Base-by-base conservation (phyloP, 179 eudicot genomes). In the Camellia oleifera region DNA sequence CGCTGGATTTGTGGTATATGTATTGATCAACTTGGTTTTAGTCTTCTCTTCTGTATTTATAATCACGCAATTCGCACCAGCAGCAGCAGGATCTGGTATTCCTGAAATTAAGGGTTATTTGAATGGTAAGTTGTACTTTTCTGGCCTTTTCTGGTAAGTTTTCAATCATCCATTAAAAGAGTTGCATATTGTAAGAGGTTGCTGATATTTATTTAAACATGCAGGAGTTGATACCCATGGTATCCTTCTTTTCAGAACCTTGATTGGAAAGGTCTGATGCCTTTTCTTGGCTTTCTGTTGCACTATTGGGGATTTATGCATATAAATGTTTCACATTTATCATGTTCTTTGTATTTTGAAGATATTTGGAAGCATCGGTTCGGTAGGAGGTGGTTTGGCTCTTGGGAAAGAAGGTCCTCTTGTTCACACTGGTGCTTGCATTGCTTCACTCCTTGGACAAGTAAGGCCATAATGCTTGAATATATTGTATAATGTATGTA, bases 331-430 rank as follows among this genome's bases (percentile, higher is more conserved):
- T 74, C 54, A 64, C 5, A 13, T 48, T 46, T 6, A 68, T 23
- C 45, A 44, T 61, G 5, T 72, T 48, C 40, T 15, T 69, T 74
- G 7, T 60, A 44, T 63, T 20, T 66, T 79, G 72, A 74, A 96
- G 99, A 94, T 96, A 78, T 92, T 92, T 82, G 99, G 99, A 79
- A 94, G 97, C 90, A 92, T 96, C 75, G 99, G 99, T 52, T 96
- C 99, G 32, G 99, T 96, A 9, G 99, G 99, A 79, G 98, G 99
- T 80, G 99, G 99, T 75, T 86, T 96, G 69, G 99, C 99, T 72
- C 98, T 96, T 65, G 99, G 99, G 40, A 96, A 96, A 89, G 99
- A 96, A 91, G 99, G 99, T 10, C 99, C 99, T 62, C 97, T 96
- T 85, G 99, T 96, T 79, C 99, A 96, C 81, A 94, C 88, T 68